Percentiles rank a stretch among this genome's conserved stretches.
These are phyloP conservation scores for Theileria annulata DNA, from an alignment of 169 alveolate genomes.

Conservation along the genomic window DNA sequence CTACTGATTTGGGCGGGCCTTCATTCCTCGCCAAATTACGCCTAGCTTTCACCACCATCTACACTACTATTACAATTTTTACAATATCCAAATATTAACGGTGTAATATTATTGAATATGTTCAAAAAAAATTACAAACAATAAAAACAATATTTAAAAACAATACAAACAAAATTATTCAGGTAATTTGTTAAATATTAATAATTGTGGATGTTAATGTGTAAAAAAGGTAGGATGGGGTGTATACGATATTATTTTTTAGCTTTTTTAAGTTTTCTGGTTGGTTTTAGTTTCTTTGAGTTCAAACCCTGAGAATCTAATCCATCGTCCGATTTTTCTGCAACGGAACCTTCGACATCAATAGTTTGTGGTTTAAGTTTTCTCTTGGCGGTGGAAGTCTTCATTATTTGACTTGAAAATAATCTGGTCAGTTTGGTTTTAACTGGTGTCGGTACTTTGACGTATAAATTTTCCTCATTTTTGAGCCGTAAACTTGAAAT, in stretches of 20 bases:
- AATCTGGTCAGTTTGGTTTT: conserved; percentile 69
- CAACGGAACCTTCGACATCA: not conserved
- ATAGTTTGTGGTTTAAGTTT: not conserved
- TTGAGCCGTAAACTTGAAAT: conserved; percentile 65
- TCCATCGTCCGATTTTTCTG: not conserved
- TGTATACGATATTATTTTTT: not conserved
- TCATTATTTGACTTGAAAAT: conserved; percentile 32
- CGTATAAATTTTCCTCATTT: conserved; percentile 73
- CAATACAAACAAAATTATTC: no score
- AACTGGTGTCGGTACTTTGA: conserved; percentile 60
- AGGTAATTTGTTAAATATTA: not conserved
- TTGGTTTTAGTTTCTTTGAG: not conserved
- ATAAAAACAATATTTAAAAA: not conserved
- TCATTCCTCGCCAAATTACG: conserved; percentile 45
- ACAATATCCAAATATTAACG: no score
- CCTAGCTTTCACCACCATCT: conserved; percentile 45
- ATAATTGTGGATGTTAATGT: not conserved
- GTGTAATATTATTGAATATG: no score
- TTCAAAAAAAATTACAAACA: no score
- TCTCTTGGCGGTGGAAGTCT: conserved; percentile 8
- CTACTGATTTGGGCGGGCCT: conserved; percentile 29
- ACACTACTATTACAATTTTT: not conserved
- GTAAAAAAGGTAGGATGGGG: not conserved
- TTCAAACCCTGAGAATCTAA: not conserved
- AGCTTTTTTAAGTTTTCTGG: not conserved